Base-by-base conservation (phyloP, 2,329 filamentous ascomycete genomes). In the Chaetomium strumarium region DNA sequence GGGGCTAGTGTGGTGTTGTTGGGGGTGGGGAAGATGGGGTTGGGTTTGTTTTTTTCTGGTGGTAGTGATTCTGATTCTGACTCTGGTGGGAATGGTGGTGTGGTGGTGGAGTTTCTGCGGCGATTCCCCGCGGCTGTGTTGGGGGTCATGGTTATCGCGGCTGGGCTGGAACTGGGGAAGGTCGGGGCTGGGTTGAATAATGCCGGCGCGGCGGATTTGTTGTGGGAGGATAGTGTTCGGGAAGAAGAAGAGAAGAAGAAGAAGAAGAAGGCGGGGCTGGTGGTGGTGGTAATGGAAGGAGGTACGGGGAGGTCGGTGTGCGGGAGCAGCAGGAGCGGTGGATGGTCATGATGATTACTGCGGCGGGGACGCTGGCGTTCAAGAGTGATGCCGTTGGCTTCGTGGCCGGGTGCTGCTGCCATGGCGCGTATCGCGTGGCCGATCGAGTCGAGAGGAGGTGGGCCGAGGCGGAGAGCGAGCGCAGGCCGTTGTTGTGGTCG, bases 331-430 rank as follows among this genome's bases (percentile, higher is more conserved):
- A 78, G 51, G 82, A 89, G 66, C 77, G 90, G 52, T 96, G 89
- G 87, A 88, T 83, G 19, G 85, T 96, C 0, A 95, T 96, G 90
- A 76, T 96, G 53, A 85, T 91, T 56, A 97, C 92, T 0, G 83
- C 89, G 9, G 90, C 88, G 0, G 80, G 86, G 2, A 78, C 95
- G 49, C 69, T 97, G 46, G 90, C 89, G 0, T 96, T 95, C 63
- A 86, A 83, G 67, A 97, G 96, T 64, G 91, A 95, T 69, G 90
- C 85, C 0, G 80, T 96, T 6, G 92, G 92, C 0, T 96, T 96
- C 62, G 55, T 87, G 13, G 88, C 86, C 0, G 92, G 92, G 0
- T 80, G 95, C 75, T 66, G 88, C 3, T 95, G 90, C 66, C 83
- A 92, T 68, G 85, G 79, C 70, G 80, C 82, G 0, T 87, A 90